Evolutionary conservation across 2,329 filamentous ascomycete species (phyloP).

Genomic region (Pseudocercospora musae): DNA sequence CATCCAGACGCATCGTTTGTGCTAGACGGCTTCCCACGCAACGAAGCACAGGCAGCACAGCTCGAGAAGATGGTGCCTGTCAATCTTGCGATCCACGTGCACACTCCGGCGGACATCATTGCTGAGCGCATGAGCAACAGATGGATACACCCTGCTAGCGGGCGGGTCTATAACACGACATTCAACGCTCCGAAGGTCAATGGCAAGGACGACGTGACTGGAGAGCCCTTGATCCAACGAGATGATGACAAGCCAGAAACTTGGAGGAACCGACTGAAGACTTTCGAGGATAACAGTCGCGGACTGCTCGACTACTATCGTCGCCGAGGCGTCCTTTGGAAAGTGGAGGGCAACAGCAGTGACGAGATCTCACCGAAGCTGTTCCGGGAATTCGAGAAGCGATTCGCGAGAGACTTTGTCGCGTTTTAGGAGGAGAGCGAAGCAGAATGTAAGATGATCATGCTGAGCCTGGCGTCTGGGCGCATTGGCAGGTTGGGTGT

Average conservation of each 20-base stretch:
- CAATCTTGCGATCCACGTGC: slow-evolving; percentile 84
- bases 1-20: slow-evolving; percentile 83
- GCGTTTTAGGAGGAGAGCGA: not conserved
- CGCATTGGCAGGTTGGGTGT: slow-evolving; percentile 9
- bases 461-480: slow-evolving; percentile 18
- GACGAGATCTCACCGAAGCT: slow-evolving; percentile 95
- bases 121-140: slow-evolving; percentile 85
- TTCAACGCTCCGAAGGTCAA: slow-evolving; percentile 82
- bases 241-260: slow-evolving; percentile 83
- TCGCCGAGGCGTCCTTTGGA: slow-evolving; percentile 76
- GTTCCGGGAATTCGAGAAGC: slow-evolving; percentile 73
- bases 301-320: slow-evolving; percentile 88
- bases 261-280: slow-evolving; percentile 74
- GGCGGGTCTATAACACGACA: slow-evolving; percentile 89
- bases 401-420: slow-evolving; percentile 53
- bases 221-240: slow-evolving; percentile 77
- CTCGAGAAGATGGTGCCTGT: slow-evolving; percentile 85
- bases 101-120: slow-evolving; percentile 82
- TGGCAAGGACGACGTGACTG: slow-evolving; percentile 85
- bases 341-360: slow-evolving; percentile 82
- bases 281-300: slow-evolving; percentile 83
- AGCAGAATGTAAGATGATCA: slow-evolving; percentile 1
- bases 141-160: slow-evolving; percentile 90
- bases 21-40: slow-evolving; percentile 93
- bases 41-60: slow-evolving; percentile 70